Evolutionary conservation across 148 eudicot species (phyloP).

Genomic region (Oxyria digyna): DNA sequence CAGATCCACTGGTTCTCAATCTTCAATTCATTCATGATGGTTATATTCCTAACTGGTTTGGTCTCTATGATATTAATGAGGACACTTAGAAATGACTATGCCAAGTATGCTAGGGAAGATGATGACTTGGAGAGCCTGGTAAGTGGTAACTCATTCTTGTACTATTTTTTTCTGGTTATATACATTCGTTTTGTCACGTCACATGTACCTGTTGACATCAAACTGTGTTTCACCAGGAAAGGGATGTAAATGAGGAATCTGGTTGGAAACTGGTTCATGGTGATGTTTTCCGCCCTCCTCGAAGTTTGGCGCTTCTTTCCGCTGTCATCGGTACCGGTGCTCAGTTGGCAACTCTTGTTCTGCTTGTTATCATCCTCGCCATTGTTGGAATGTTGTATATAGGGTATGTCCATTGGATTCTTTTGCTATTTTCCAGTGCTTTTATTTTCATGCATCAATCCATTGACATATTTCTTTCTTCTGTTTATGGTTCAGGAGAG

Average conservation of each 20-base stretch:
- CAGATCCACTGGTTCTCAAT: conserved; percentile 99
- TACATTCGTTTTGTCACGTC: background rate
- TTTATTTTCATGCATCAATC: background rate
- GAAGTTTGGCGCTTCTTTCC: conserved; percentile 50
- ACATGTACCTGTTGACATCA: background rate
- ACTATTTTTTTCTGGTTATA: background rate
- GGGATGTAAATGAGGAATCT: conserved; percentile 91
- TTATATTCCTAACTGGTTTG: conserved; percentile 88
- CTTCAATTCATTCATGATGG: conserved; percentile 99
- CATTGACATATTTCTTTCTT: background rate
- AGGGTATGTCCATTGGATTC: conserved; percentile 39
- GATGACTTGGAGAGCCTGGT: conserved; percentile 92
- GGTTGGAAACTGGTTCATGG: conserved; percentile 93
- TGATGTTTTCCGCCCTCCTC: conserved; percentile 86
- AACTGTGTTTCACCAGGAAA: conserved; percentile 35
- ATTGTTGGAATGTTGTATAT: conserved; percentile 75
- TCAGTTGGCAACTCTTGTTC: conserved; percentile 68
- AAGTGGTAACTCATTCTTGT: conserved; percentile 36
- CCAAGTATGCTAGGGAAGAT: conserved; percentile 95
- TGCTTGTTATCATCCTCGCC: conserved; percentile 74
- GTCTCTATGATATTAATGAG: conserved; percentile 96
- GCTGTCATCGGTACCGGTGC: conserved; percentile 88
- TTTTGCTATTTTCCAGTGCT: background rate
- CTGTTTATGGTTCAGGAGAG: conserved; percentile 44
- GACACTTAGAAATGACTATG: conserved; percentile 92